Conservation (phyloP, 352 stramenopile species). For the Pythium phragmitis region DNA sequence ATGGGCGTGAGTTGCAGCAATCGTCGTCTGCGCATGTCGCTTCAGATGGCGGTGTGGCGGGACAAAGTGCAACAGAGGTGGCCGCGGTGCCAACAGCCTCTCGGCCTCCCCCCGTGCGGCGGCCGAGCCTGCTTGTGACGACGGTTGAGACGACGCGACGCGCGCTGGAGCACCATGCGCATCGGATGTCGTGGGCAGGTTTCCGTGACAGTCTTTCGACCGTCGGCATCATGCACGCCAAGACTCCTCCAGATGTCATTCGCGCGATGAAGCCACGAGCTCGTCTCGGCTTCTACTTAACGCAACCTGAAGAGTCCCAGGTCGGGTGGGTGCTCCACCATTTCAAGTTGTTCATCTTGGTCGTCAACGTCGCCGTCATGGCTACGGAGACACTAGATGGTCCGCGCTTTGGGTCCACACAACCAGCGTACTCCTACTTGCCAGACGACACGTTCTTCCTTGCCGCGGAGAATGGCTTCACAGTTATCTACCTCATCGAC, state of each 20-base stretch:
- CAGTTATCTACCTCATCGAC: slow-evolving; percentile 44
- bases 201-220: not conserved
- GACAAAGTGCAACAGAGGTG: not conserved
- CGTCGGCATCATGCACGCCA: slow-evolving; percentile 14
- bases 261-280: slow-evolving; percentile 32
- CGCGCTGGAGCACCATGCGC: not conserved
- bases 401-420: slow-evolving; percentile 38
- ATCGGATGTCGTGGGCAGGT: slow-evolving; percentile 2
- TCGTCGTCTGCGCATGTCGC: not conserved
- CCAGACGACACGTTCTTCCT: slow-evolving; percentile 32
- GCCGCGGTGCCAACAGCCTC: not conserved
- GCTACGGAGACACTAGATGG: slow-evolving; percentile 51
- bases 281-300: slow-evolving; percentile 41
- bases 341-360: slow-evolving; percentile 31
- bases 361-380: slow-evolving; percentile 45
- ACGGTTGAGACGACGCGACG: slow-evolving; percentile 4
- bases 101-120: not conserved
- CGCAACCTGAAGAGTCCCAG: slow-evolving; percentile 39
- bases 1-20: slow-evolving; percentile 3
- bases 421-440: slow-evolving; percentile 48
- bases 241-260: slow-evolving; percentile 25
- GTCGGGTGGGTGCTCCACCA: slow-evolving; percentile 43
- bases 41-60: not conserved
- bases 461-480: slow-evolving; percentile 33
- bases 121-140: slow-evolving; percentile 4